A percentile compares a stretch with the other conserved stretches of the same genome.
Conservation (phyloP, 2,329 filamentous ascomycete species). For the Calonectria pseudoturangicola region DNA sequence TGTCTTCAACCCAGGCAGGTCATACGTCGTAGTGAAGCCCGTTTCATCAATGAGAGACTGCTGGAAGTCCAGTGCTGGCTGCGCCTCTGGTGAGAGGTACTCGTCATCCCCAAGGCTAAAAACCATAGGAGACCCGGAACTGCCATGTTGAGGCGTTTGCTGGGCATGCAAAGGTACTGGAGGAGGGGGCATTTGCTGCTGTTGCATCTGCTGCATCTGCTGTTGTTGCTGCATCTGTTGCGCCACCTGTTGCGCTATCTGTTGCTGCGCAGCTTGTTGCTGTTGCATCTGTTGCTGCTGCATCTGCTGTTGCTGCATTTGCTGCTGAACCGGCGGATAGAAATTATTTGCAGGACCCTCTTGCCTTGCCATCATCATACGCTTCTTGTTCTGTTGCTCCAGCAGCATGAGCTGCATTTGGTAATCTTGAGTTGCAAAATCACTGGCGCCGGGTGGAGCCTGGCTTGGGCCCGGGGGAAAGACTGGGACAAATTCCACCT, state of each 20-base stretch:
- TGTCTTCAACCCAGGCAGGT: constrained; percentile 75
- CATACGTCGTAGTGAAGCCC: constrained; percentile 77
- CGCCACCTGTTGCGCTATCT: constrained; percentile 19
- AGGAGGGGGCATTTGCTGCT: neutral
- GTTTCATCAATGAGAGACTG: constrained; percentile 75
- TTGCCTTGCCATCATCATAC: constrained; percentile 87
- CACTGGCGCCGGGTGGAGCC: constrained; percentile 55
- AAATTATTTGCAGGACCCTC: constrained; percentile 60
- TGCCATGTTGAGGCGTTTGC: too few relatives aligned
- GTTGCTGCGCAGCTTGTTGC: constrained; percentile 20
- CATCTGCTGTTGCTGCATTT: constrained; percentile 18
- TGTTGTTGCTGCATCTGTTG: constrained; percentile 32
- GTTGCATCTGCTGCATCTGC: constrained; percentile 25
- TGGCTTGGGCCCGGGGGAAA: too few relatives aligned
- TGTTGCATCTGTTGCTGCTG: constrained; percentile 34
- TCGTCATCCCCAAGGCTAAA: neutral
- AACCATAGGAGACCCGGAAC: neutral
- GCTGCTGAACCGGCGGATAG: constrained; percentile 14
- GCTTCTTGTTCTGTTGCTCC: constrained; percentile 90
- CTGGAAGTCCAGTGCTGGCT: constrained; percentile 57
- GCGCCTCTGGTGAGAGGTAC: constrained; percentile 58
- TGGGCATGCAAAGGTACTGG: neutral
- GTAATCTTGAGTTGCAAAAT: constrained; percentile 88
- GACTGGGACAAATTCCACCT: constrained; percentile 26
- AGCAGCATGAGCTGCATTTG: constrained; percentile 91